phyloP scores from a whole-genome alignment of 768 basidiomycete genomes.

The Myochromella boudieri region DNA sequence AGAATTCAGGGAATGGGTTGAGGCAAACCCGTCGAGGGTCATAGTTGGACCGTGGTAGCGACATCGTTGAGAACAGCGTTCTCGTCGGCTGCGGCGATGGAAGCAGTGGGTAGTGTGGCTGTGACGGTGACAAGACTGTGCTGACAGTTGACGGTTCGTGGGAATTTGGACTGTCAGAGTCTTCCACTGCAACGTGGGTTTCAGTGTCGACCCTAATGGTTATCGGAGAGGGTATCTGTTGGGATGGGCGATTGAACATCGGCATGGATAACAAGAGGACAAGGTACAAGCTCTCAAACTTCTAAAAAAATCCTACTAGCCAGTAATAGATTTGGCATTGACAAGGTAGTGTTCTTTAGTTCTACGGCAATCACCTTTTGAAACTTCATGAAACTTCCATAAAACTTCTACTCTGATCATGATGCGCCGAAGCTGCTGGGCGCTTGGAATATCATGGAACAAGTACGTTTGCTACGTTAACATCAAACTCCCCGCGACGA shows the following conservation, averaged over 20 bases:
- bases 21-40: conserved; percentile 88
- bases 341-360: neutral
- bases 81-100: conserved; percentile 13
- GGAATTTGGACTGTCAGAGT: conserved; percentile 17
- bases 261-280: conserved; percentile 1
- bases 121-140: conserved; percentile 20
- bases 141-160: conserved; percentile 23
- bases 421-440: too few species aligned
- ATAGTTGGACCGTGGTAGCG: conserved; percentile 50
- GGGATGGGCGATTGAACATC: conserved; percentile 1
- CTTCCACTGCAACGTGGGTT: conserved; percentile 20
- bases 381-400: neutral
- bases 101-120: conserved; percentile 13
- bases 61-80: conserved; percentile 36
- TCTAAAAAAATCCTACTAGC: neutral
- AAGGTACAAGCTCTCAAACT: neutral
- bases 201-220: conserved; percentile 26
- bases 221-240: conserved; percentile 12
- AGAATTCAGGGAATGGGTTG: conserved; percentile 80
- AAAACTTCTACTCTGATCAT: too few species aligned
- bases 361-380: neutral
- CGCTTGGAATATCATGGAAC: too few species aligned
- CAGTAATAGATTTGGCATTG: neutral
- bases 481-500: too few species aligned
- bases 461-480: too few species aligned